These are phyloP conservation scores for Zymoseptoria ardabiliae DNA, from an alignment of 2,329 filamentous ascomycete species.

Conservation along the genomic window DNA sequence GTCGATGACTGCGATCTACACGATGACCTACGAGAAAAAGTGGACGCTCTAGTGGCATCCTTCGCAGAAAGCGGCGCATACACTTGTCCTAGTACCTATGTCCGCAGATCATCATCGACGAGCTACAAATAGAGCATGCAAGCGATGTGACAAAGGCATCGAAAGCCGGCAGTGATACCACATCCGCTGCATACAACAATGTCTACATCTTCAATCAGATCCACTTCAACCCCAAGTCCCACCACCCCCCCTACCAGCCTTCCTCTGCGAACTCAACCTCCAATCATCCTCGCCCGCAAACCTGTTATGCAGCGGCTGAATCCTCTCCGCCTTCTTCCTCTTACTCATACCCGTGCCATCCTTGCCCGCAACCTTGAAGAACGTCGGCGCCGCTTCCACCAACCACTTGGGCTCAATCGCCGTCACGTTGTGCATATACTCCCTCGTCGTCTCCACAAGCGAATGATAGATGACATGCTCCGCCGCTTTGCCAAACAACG, in stretches of 20 bases:
- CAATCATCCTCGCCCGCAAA: slow-evolving; percentile 91
- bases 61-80: background rate
- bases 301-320: slow-evolving; percentile 84
- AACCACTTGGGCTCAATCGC: slow-evolving; percentile 91
- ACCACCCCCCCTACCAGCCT: slow-evolving; percentile 76
- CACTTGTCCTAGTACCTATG: background rate
- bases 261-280: slow-evolving; percentile 81
- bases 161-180: background rate
- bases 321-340: slow-evolving; percentile 31
- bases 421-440: slow-evolving; percentile 93
- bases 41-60: background rate
- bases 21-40: background rate
- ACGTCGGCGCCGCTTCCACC: slow-evolving; percentile 84
- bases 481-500: slow-evolving; percentile 70
- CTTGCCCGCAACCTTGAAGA: slow-evolving; percentile 79
- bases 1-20: background rate
- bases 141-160: background rate
- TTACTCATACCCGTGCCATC: slow-evolving; percentile 70
- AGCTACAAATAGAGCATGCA: background rate
- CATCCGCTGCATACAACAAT: background rate
- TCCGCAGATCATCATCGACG: background rate
- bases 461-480: slow-evolving; percentile 99
- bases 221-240: slow-evolving; percentile 74
- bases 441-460: slow-evolving; percentile 95
- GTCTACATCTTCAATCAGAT: background rate